A percentile compares a stretch with the other conserved stretches of the same genome.
These are phyloP conservation scores for Vitis cinerea DNA, from an alignment of 164 flowering plant genomes.

Conservation along the genomic window DNA sequence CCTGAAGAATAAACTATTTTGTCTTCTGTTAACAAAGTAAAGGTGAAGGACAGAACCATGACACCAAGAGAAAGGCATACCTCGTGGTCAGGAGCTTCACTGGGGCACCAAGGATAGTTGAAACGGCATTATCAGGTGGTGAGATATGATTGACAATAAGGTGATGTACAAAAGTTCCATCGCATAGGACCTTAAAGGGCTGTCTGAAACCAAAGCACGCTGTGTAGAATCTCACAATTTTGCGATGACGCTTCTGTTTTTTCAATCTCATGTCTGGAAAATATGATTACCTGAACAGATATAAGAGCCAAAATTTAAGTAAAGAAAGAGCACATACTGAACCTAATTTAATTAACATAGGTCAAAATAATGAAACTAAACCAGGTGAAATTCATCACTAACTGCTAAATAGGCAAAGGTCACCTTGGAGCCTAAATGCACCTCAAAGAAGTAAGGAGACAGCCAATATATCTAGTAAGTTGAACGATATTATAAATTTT, in stretches of 20 bases:
- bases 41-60: neutral
- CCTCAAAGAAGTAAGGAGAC: no score
- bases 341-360: no score
- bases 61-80: constrained; percentile 22
- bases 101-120: constrained; percentile 47
- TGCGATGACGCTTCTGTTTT: constrained; percentile 72
- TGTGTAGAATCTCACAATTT: constrained; percentile 58
- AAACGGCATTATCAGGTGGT: constrained; percentile 46
- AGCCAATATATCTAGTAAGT: no score
- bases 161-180: constrained; percentile 83
- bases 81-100: constrained; percentile 75
- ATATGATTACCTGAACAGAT: neutral
- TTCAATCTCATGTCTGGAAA: constrained; percentile 55
- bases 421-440: no score
- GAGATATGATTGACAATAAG: constrained; percentile 37
- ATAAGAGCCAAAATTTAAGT: no score
- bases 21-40: neutral
- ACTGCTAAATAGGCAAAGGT: no score
- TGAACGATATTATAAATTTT: no score
- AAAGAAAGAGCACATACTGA: no score
- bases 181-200: constrained; percentile 80
- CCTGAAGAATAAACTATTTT: no score
- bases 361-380: neutral
- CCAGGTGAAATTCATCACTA: no score
- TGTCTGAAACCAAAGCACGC: constrained; percentile 75